Evolutionary conservation across 73 alveolate genomes (phyloP).

Genomic region (Halteria grandinella): DNA sequence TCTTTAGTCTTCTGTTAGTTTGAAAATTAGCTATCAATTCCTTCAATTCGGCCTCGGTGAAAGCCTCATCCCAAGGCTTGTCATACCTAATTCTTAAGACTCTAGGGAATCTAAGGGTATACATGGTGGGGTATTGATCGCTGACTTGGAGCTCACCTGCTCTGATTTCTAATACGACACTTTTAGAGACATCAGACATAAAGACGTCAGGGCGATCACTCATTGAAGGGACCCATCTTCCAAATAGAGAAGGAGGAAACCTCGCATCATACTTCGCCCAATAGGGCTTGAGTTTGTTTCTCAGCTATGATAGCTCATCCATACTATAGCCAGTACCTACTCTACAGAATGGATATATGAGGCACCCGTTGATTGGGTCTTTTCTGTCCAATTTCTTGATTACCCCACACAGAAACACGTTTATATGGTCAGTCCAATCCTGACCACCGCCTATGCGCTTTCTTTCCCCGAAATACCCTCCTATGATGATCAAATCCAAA

Average conservation of each 20-base stretch:
- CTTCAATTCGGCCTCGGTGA: slow-evolving; percentile 80
- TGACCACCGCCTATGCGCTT: slow-evolving; percentile 82
- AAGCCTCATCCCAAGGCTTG: slow-evolving; percentile 92
- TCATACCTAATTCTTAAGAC: slow-evolving; percentile 91
- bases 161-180: slow-evolving; percentile 92
- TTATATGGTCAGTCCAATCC: slow-evolving; percentile 86
- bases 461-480: slow-evolving; percentile 97
- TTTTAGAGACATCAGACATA: slow-evolving; percentile 84
- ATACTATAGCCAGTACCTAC: slow-evolving; percentile 96
- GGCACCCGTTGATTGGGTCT: slow-evolving; percentile 75
- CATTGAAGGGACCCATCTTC: slow-evolving; percentile 91
- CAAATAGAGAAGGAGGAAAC: slow-evolving; percentile 84
- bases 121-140: slow-evolving; percentile 87
- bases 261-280: slow-evolving; percentile 89
- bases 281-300: slow-evolving; percentile 83
- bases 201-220: slow-evolving; percentile 96
- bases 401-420: slow-evolving; percentile 93
- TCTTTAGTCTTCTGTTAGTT: slow-evolving; percentile 80
- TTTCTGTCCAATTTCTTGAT: slow-evolving; percentile 73
- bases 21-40: slow-evolving; percentile 81
- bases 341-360: slow-evolving; percentile 90
- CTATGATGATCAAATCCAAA: slow-evolving; percentile 92
- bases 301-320: slow-evolving; percentile 75
- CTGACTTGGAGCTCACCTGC: slow-evolving; percentile 96
- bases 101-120: slow-evolving; percentile 97